These are phyloP conservation scores for Hypoxylon sp. DNA, from an alignment of 2,329 filamentous ascomycete species.

Conservation along the genomic window DNA sequence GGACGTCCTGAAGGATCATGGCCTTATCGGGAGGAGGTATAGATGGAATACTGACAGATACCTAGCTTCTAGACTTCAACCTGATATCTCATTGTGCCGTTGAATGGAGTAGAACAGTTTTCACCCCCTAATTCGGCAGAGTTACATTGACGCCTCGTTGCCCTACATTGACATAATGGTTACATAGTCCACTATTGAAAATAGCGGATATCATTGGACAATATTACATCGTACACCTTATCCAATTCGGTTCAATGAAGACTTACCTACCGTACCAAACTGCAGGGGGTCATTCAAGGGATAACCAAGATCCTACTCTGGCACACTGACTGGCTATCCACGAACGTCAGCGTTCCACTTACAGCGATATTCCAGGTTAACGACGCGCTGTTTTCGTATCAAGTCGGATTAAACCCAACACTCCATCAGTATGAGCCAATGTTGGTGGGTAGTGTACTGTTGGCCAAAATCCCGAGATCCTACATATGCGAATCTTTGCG, in stretches of 20 bases:
- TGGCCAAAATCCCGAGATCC: constrained; percentile 22
- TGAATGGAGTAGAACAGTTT: background rate
- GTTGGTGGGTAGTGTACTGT: constrained; percentile 14
- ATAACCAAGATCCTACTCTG: background rate
- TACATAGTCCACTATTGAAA: background rate
- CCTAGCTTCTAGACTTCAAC: constrained; percentile 1
- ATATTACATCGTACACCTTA: constrained; percentile 17
- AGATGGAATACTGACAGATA: background rate
- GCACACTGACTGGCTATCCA: constrained; percentile 4
- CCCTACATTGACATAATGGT: constrained; percentile 2
- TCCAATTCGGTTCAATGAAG: constrained; percentile 18
- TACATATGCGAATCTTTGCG: constrained; percentile 30
- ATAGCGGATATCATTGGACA: background rate
- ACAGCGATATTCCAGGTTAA: constrained; percentile 11
- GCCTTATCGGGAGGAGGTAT: background rate
- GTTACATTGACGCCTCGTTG: background rate
- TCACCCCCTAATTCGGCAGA: background rate
- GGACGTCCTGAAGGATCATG: background rate
- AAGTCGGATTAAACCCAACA: constrained; percentile 16
- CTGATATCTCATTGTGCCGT: background rate
- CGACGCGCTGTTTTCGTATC: constrained; percentile 27
- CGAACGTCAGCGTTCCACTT: background rate
- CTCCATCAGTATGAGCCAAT: constrained; percentile 5
- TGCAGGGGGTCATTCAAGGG: constrained; percentile 14
- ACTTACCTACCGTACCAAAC: constrained; percentile 10